phyloP scores from a whole-genome alignment of 352 stramenopile genomes.

The Phytophthora constricta region DNA sequence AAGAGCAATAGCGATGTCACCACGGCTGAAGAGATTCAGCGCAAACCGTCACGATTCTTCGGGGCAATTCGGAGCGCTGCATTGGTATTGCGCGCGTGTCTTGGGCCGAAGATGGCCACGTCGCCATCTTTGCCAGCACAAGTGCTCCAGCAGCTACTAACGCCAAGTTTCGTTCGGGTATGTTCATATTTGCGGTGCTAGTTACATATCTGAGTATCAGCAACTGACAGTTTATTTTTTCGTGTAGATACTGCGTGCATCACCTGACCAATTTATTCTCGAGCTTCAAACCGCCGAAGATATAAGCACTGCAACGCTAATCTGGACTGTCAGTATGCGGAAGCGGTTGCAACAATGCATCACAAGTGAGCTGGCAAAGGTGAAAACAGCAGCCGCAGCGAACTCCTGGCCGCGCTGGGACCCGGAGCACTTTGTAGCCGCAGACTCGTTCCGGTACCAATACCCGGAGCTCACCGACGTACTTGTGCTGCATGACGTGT shows the following conservation, averaged over 20 bases:
- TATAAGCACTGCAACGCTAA: conserved; percentile 66
- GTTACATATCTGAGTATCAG: no score
- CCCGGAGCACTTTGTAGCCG: conserved; percentile 85
- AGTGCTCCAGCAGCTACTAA: conserved; percentile 82
- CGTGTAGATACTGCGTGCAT: conserved; percentile 61
- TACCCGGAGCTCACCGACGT: conserved; percentile 80
- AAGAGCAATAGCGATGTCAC: neutral
- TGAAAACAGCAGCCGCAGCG: conserved; percentile 58
- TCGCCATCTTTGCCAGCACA: conserved; percentile 38
- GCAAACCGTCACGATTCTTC: conserved; percentile 51
- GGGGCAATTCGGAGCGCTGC: conserved; percentile 62
- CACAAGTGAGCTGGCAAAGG: conserved; percentile 61
- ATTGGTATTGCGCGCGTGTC: conserved; percentile 60
- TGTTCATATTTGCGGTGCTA: conserved; percentile 8
- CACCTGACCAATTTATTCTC: conserved; percentile 67
- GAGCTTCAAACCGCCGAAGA: conserved; percentile 67
- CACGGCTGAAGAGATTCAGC: conserved; percentile 25
- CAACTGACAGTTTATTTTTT: conserved; percentile 1
- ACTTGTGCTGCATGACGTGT: conserved; percentile 82
- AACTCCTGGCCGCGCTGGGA: conserved; percentile 81
- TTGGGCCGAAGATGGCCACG: conserved; percentile 44
- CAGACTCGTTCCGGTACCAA: conserved; percentile 87
- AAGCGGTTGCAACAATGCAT: conserved; percentile 62
- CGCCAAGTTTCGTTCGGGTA: conserved; percentile 80
- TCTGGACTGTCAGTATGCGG: conserved; percentile 83